Evolutionary conservation across 345 rosid genomes (phyloP).

Genomic region (Pistacia vera): DNA sequence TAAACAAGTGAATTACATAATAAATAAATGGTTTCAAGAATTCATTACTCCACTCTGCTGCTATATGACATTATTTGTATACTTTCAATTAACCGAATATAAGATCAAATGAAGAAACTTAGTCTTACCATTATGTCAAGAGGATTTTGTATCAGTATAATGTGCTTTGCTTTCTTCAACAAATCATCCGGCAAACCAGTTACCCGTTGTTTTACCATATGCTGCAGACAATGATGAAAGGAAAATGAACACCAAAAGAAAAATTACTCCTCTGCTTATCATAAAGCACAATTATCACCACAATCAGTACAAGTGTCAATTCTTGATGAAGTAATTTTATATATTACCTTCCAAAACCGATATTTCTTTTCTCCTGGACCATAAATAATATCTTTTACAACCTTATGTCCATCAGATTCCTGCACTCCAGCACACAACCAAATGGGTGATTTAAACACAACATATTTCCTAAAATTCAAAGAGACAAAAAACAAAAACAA

Average conservation of each 20-base stretch:
- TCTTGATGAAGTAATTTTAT: background rate
- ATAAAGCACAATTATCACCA: background rate
- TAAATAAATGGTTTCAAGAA: background rate
- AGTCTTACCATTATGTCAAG: slow-evolving; percentile 62
- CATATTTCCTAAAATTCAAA: background rate
- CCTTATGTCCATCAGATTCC: slow-evolving; percentile 74
- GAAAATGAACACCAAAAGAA: background rate
- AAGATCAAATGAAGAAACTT: background rate
- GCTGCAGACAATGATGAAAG: slow-evolving; percentile 43
- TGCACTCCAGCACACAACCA: slow-evolving; percentile 12
- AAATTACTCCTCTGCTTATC: background rate
- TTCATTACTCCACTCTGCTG: no score
- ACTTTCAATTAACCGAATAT: background rate
- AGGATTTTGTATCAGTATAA: slow-evolving; percentile 80
- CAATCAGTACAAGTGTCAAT: background rate
- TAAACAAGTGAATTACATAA: background rate
- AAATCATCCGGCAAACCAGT: slow-evolving; percentile 64
- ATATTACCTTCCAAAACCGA: slow-evolving; percentile 80
- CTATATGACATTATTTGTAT: background rate
- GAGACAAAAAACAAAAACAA: background rate
- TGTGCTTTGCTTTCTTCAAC: slow-evolving; percentile 80
- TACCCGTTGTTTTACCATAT: slow-evolving; percentile 65
- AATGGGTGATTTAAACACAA: background rate
- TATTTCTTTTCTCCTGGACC: slow-evolving; percentile 73
- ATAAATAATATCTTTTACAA: slow-evolving; percentile 65